A percentile compares a stretch with the other conserved stretches of the same genome.
Conservation (phyloP, 1,284 basidiomycete genomes). For the Sanguinoderma infundibulare region DNA sequence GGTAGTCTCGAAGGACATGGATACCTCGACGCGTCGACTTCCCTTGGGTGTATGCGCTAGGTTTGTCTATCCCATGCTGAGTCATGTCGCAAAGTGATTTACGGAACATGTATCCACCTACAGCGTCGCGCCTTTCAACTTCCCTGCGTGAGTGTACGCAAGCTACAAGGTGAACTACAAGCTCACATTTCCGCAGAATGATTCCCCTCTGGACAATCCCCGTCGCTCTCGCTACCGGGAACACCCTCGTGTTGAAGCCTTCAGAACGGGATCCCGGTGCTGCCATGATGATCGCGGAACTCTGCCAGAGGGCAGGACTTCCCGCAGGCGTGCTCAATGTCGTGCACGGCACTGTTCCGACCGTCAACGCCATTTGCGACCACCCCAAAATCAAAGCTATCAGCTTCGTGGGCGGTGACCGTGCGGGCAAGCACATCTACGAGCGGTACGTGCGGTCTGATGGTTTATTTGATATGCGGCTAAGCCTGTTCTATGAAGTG, state of each 20-base stretch:
- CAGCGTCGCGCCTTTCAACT: constrained; percentile 94
- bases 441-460: constrained; percentile 55
- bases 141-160: constrained; percentile 72
- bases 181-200: constrained; percentile 62
- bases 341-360: constrained; percentile 88
- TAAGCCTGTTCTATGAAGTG: constrained; percentile 47
- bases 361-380: constrained; percentile 95
- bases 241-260: constrained; percentile 94
- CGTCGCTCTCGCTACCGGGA: constrained; percentile 88
- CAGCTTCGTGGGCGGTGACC: constrained; percentile 97
- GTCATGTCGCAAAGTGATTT: background rate
- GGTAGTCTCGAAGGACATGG: constrained; percentile 94
- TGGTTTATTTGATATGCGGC: constrained; percentile 11
- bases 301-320: constrained; percentile 85
- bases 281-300: constrained; percentile 96
- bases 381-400: constrained; percentile 92
- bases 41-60: constrained; percentile 84
- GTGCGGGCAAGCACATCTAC: constrained; percentile 94
- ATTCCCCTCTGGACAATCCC: constrained; percentile 97
- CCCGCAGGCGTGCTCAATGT: constrained; percentile 86
- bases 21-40: constrained; percentile 84
- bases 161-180: background rate
- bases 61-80: constrained; percentile 37
- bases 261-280: constrained; percentile 97
- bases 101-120: constrained; percentile 16